Percentiles rank a stretch among this genome's conserved stretches.
phyloP scores from a whole-genome alignment of 331 rosid species.

The Telfairia occidentalis region DNA sequence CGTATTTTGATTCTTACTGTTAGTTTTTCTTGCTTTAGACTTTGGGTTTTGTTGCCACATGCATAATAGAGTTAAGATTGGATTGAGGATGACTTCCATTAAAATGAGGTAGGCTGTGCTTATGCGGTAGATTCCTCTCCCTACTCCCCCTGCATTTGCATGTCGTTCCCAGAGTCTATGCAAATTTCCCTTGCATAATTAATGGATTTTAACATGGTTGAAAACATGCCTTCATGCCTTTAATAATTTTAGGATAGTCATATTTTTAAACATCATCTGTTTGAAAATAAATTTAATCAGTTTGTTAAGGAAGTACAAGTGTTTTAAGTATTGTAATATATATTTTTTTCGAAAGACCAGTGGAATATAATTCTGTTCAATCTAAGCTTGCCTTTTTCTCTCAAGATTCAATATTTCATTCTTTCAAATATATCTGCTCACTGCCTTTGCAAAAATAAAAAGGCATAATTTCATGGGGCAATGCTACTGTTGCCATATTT shows the following conservation, averaged over 20 bases:
- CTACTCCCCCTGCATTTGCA: background rate
- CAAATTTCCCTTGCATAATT: background rate
- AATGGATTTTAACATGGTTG: background rate
- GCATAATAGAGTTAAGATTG: conserved; percentile 7
- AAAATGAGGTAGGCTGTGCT: background rate
- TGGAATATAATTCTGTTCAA: background rate
- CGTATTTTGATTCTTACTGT: background rate
- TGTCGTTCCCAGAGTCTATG: background rate
- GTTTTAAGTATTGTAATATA: too few relatives aligned
- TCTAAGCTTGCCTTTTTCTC: background rate
- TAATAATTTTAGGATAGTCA: background rate
- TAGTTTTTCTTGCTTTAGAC: conserved; percentile 1
- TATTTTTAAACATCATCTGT: background rate
- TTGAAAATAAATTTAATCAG: background rate
- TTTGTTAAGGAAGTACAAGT: background rate
- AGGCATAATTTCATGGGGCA: background rate
- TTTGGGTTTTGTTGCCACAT: background rate
- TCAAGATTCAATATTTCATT: background rate
- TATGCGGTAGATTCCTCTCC: background rate
- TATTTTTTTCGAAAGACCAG: background rate
- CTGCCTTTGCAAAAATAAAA: background rate
- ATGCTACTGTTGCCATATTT: background rate
- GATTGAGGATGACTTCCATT: background rate
- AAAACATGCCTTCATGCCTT: background rate
- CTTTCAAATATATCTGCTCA: background rate